These are phyloP conservation scores for Sordariomycetes sp. DNA, from an alignment of 2,329 filamentous ascomycete genomes.

Conservation along the genomic window DNA sequence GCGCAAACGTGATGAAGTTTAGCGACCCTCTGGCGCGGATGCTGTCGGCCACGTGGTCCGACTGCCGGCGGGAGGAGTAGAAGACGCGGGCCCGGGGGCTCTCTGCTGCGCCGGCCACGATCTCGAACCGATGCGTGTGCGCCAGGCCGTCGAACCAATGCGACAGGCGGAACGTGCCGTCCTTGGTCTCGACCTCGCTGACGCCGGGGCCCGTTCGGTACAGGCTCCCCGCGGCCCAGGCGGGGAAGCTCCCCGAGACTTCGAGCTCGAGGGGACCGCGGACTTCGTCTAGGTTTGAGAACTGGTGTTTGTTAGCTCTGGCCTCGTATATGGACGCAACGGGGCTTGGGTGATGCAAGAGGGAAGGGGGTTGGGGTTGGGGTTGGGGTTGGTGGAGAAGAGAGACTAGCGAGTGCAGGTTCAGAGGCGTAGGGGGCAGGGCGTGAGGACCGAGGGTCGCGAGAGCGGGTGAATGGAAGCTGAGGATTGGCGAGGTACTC, in stretches of 20 bases:
- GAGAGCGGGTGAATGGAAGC: not conserved
- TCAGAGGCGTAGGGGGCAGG: too few relatives aligned
- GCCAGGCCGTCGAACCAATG: conserved; percentile 79
- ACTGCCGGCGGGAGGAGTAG: conserved; percentile 60
- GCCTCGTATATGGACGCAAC: not conserved
- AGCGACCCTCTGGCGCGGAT: conserved; percentile 47
- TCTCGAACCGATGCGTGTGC: conserved; percentile 19
- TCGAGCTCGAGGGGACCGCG: conserved; percentile 48
- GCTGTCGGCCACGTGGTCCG: conserved; percentile 46
- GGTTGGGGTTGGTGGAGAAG: too few relatives aligned
- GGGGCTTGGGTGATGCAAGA: not conserved
- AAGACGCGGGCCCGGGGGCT: conserved; percentile 28
- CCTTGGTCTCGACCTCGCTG: conserved; percentile 44
- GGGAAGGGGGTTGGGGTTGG: too few relatives aligned
- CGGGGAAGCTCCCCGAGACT: conserved; percentile 54
- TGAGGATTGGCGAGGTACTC: conserved; percentile 8
- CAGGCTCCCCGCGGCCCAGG: conserved; percentile 57
- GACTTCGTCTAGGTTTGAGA: conserved; percentile 54
- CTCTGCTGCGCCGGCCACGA: conserved; percentile 8
- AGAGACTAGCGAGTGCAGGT: too few relatives aligned
- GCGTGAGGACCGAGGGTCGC: too few relatives aligned
- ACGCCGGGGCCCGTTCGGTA: conserved; percentile 65
- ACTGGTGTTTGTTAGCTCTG: conserved; percentile 30
- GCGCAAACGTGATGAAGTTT: conserved; percentile 50
- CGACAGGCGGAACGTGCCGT: conserved; percentile 42